These are phyloP conservation scores for Euphrasia confusa DNA, from an alignment of 257 asterid genomes.

Conservation along the genomic window DNA sequence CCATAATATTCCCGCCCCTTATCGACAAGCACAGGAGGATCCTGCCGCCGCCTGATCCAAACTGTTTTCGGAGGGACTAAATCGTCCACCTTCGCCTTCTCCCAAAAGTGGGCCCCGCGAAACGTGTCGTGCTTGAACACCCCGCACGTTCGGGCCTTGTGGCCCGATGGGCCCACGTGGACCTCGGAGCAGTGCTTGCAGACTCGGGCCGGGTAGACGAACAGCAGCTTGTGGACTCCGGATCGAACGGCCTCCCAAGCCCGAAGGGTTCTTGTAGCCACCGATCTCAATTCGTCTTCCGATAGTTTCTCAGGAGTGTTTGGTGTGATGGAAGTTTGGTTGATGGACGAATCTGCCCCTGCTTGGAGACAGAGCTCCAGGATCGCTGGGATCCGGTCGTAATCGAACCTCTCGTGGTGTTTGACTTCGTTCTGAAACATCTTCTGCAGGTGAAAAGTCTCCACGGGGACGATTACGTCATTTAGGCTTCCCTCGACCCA, in stretches of 20 bases:
- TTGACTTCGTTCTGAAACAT: conserved; percentile 55
- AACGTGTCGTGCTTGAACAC: conserved; percentile 58
- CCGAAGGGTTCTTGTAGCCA: conserved; percentile 49
- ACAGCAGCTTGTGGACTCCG: conserved; percentile 64
- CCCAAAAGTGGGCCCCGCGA: conserved; percentile 74
- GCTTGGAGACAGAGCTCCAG: conserved; percentile 87
- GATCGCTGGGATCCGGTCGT: conserved; percentile 71
- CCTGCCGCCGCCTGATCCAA: conserved; percentile 75
- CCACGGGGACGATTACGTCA: conserved; percentile 61
- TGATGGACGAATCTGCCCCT: conserved; percentile 39
- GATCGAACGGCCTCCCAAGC: conserved; percentile 73
- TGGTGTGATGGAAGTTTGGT: conserved; percentile 23
- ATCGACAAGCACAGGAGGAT: conserved; percentile 56
- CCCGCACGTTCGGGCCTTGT: conserved; percentile 82
- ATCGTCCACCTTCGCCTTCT: conserved; percentile 68
- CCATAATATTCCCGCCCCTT: conserved; percentile 74
- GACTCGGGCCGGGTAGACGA: conserved; percentile 69
- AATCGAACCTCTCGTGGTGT: conserved; percentile 71
- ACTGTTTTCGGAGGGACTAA: conserved; percentile 68
- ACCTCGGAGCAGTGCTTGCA: conserved; percentile 79
- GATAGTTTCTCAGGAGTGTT: conserved; percentile 31
- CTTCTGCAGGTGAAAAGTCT: conserved; percentile 59
- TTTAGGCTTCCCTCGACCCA: conserved; percentile 59
- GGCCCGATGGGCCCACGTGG: conserved; percentile 82
- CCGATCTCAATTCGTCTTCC: conserved; percentile 33